A percentile compares a stretch with the other conserved stretches of the same genome.
These are phyloP conservation scores for Phytophthora parvispora DNA, from an alignment of 352 stramenopile species.

Conservation along the genomic window DNA sequence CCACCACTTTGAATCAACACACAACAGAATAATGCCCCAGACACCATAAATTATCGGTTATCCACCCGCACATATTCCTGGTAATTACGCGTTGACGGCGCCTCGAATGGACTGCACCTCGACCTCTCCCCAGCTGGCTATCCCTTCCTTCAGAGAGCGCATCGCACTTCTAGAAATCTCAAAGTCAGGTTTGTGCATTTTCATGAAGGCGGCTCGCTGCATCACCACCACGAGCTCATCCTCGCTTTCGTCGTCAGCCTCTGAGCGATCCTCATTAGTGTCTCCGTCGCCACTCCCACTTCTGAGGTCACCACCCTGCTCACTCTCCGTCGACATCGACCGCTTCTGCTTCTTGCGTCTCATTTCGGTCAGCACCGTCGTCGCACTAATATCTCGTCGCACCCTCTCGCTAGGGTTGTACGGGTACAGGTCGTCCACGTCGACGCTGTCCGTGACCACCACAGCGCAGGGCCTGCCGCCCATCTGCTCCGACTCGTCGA, in stretches of 20 bases:
- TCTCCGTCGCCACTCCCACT: background rate
- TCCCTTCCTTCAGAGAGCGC: slow-evolving; percentile 35
- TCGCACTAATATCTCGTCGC: slow-evolving; percentile 49
- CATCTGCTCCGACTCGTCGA: slow-evolving; percentile 29
- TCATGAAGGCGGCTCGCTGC: slow-evolving; percentile 38
- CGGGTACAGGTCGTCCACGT: slow-evolving; percentile 56
- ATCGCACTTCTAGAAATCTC: slow-evolving; percentile 28
- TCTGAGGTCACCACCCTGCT: background rate
- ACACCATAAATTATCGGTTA: no score
- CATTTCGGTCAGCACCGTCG: slow-evolving; percentile 33
- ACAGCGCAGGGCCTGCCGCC: slow-evolving; percentile 34
- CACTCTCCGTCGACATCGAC: slow-evolving; percentile 6
- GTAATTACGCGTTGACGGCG: slow-evolving; percentile 27
- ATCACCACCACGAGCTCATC: slow-evolving; percentile 45
- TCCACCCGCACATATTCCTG: no score
- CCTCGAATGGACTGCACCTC: slow-evolving; percentile 40
- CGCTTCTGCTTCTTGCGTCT: slow-evolving; percentile 14
- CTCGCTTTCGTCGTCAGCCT: slow-evolving; percentile 7
- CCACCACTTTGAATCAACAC: no score
- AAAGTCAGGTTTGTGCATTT: slow-evolving; percentile 42
- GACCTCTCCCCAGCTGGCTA: slow-evolving; percentile 42
- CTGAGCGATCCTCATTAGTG: background rate
- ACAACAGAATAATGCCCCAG: background rate
- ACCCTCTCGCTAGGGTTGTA: slow-evolving; percentile 44
- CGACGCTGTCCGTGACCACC: slow-evolving; percentile 48